Evolutionary conservation across 805 yeast species (phyloP), one percentile per base, ranked within the genome.

Genomic region (Candida sphagnicola): DNA sequence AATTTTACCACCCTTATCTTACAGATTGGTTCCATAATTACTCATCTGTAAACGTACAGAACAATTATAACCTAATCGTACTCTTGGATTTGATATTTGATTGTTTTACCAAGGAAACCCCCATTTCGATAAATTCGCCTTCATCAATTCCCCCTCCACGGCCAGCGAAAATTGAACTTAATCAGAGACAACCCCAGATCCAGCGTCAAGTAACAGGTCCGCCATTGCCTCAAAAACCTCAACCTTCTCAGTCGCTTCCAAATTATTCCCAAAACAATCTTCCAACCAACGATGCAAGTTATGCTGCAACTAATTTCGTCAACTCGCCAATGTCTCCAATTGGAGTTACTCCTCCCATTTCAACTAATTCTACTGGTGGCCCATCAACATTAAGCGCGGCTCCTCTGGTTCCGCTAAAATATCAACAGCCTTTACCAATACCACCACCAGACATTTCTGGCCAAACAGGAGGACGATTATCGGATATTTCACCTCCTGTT

Each of bases 1-100:
- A 65, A 33, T 72, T 87, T 38, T 84, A 80, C 53, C 82, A 83
- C 48, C 91, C 93, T 0, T 73, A 70, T 39, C 56, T 85, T 31
- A 58, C 80, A n/a, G 64, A 61, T 18, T 85, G 95, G 95, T 50
- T 39, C 31, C 44, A 51, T 38, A 37, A 10, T 15, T 19, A 38
- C 18, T 18, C 39, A 16, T 35, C 44, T 19, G 15, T 36, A 5
- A 38, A 35, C 4, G 37, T 41, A 11, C 19, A 30, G 4, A 23
- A 32, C 14, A 38, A 47, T 17, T 64, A 45, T 39, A 59, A 61
- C 36, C 44, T 76, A 14, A 23, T 57, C 2, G 61, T 48, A 15
- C 46, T 73, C 16, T 47, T 67, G 26, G 47, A 50, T 2, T 48
- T 62, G 12, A 46, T 72, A 37, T 43, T 56, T 4, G 56, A 49